Conservation (phyloP, 163 green algal species). For the Trebouxiophyceae sp. region DNA sequence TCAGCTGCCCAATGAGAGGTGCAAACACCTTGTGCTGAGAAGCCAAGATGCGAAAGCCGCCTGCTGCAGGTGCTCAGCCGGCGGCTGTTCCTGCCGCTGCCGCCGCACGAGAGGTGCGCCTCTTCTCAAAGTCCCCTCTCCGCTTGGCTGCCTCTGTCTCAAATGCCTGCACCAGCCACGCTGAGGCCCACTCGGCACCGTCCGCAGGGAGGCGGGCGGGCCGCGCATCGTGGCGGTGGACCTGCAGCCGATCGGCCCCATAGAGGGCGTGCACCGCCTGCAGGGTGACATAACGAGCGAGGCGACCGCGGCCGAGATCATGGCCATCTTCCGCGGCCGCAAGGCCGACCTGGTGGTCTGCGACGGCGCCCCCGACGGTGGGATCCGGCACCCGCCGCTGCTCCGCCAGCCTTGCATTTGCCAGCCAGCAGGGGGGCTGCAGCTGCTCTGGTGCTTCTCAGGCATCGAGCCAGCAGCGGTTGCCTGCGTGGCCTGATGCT, state of each 20-base stretch:
- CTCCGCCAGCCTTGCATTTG: not conserved
- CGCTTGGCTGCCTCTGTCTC: too few species aligned
- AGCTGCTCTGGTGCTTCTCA: not conserved
- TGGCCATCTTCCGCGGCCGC: slow-evolving; percentile 78
- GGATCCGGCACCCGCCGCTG: slow-evolving; percentile 1
- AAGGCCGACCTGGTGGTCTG: slow-evolving; percentile 92
- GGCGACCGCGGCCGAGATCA: slow-evolving; percentile 54
- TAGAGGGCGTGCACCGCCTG: slow-evolving; percentile 90
- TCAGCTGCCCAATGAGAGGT: not conserved
- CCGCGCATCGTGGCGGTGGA: slow-evolving; percentile 94
- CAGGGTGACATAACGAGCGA: slow-evolving; percentile 94
- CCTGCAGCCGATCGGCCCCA: slow-evolving; percentile 97
- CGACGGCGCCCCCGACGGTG: slow-evolving; percentile 90
- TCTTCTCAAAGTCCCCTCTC: too few species aligned
- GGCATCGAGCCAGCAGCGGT: not conserved
- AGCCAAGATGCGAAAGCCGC: too few species aligned
- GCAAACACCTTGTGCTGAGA: too few species aligned
- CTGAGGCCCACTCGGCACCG: too few species aligned
- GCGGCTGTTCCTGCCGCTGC: slow-evolving; percentile 87
- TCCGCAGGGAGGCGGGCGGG: too few species aligned
- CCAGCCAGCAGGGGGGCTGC: not conserved
- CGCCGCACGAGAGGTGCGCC: too few species aligned
- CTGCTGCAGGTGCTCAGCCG: slow-evolving; percentile 75
- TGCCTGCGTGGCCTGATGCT: not conserved
- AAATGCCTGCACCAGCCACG: too few species aligned